These are phyloP conservation scores for Phytopythium oedochilum DNA, from an alignment of 352 stramenopile genomes.

Conservation along the genomic window DNA sequence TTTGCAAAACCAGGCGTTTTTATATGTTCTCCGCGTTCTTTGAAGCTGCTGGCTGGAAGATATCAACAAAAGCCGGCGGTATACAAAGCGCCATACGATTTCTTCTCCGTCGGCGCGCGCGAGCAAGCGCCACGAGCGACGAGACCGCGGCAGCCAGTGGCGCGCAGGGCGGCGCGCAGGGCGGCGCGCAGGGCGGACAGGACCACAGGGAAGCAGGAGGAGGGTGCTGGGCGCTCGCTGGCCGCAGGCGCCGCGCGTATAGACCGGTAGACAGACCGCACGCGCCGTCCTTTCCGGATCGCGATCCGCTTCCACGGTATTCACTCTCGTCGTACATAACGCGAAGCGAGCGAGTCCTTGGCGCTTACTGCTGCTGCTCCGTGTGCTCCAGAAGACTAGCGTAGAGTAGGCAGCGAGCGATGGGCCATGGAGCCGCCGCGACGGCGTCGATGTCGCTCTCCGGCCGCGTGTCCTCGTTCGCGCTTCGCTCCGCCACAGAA, in stretches of 20 bases:
- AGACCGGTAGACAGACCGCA: too few species aligned
- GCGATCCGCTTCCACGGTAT: not conserved
- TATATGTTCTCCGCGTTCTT: constrained; percentile 3
- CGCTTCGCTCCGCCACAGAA: constrained; percentile 54
- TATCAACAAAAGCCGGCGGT: constrained; percentile 9
- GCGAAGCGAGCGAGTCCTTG: too few species aligned
- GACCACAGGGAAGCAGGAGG: too few species aligned
- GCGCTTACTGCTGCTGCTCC: too few species aligned
- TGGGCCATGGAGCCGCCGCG: constrained; percentile 14
- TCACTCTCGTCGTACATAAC: too few species aligned
- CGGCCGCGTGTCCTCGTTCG: constrained; percentile 48
- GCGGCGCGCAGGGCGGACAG: too few species aligned
- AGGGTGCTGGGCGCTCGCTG: not conserved
- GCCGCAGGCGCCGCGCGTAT: not conserved
- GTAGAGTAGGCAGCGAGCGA: constrained; percentile 16
- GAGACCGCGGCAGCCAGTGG: not conserved
- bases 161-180: too few species aligned
- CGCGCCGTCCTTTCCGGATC: too few species aligned
- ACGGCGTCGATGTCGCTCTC: constrained; percentile 21
- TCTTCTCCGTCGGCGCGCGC: not conserved
- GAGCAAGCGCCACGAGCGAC: not conserved
- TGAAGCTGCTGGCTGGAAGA: constrained; percentile 19
- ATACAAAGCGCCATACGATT: constrained; percentile 19
- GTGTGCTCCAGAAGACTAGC: not conserved
- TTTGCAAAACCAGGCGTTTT: too few species aligned